These are phyloP conservation scores for Pseudopyrenochaeta lycopersici DNA, from an alignment of 2,329 filamentous ascomycete genomes.

Conservation along the genomic window DNA sequence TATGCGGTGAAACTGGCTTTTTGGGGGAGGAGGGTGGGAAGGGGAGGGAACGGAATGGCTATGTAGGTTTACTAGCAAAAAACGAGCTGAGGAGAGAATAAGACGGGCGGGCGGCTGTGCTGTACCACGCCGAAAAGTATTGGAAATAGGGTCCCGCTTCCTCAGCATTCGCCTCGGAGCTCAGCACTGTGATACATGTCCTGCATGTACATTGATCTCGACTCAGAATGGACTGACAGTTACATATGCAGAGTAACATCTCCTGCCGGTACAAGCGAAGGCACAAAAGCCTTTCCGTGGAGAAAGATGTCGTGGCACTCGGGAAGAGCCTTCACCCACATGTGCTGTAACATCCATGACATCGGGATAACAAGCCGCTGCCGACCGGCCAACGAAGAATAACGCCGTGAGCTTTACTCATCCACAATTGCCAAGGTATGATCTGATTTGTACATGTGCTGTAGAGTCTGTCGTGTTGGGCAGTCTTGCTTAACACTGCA, in stretches of 20 bases:
- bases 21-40: neutral
- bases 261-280: neutral
- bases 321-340: too few relatives aligned
- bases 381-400: neutral
- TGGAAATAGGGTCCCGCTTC: too few relatives aligned
- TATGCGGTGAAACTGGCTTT: constrained; percentile 12
- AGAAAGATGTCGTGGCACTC: neutral
- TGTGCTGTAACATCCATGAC: neutral
- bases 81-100: neutral
- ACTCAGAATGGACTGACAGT: neutral
- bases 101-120: too few relatives aligned
- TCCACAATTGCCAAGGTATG: too few relatives aligned
- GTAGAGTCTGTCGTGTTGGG: too few relatives aligned
- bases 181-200: neutral
- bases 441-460: too few relatives aligned
- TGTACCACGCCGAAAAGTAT: too few relatives aligned
- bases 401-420: neutral
- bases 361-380: neutral
- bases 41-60: too few relatives aligned
- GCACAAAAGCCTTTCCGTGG: neutral
- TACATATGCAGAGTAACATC: neutral
- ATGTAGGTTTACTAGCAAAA: too few relatives aligned
- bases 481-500: too few relatives aligned
- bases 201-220: neutral
- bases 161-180: neutral